These are phyloP conservation scores for Wickerhamomyces bovis DNA, from an alignment of 805 yeast genomes.

Conservation along the genomic window DNA sequence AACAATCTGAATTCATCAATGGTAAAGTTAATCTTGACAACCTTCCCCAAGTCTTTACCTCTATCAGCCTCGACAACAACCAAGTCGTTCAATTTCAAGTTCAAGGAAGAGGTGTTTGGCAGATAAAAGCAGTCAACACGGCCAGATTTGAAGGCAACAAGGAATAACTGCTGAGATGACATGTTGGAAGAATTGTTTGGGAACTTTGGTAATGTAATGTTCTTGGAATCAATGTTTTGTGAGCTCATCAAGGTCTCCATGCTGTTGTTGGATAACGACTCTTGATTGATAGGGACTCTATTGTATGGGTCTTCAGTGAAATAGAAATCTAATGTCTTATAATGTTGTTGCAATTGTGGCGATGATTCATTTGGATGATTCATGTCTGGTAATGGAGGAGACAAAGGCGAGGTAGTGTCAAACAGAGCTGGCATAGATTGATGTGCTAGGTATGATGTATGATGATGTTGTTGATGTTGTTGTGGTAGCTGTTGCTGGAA, in stretches of 20 bases:
- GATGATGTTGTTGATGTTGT: conserved; percentile 6
- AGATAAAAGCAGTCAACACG: conserved; percentile 72
- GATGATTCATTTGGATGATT: conserved; percentile 14
- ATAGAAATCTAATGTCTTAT: conserved; percentile 18
- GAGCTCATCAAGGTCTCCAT: conserved; percentile 9
- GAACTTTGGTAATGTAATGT: conserved; percentile 16
- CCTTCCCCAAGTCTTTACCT: conserved; percentile 76
- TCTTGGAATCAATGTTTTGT: conserved; percentile 7
- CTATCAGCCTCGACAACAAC: conserved; percentile 81
- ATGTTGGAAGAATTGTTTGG: conserved; percentile 16
- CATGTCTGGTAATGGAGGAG: background rate
- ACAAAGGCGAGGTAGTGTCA: background rate
- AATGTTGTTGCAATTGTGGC: conserved; percentile 12
- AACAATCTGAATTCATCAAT: conserved; percentile 64
- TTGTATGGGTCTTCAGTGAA: conserved; percentile 20
- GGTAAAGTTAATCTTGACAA: conserved; percentile 57
- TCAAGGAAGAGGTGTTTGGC: conserved; percentile 29
- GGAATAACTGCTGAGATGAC: conserved; percentile 36
- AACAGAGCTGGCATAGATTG: background rate
- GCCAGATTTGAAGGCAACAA: conserved; percentile 75
- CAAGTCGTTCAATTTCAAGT: conserved; percentile 54
- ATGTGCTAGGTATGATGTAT: background rate
- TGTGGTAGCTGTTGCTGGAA: conserved; percentile 5
- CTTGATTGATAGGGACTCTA: conserved; percentile 17
- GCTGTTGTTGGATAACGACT: conserved; percentile 4